Percentiles rank a stretch among this genome's conserved stretches.
Evolutionary conservation across 2,329 filamentous ascomycete species (phyloP).

Genomic region (Scedosporium boydii): DNA sequence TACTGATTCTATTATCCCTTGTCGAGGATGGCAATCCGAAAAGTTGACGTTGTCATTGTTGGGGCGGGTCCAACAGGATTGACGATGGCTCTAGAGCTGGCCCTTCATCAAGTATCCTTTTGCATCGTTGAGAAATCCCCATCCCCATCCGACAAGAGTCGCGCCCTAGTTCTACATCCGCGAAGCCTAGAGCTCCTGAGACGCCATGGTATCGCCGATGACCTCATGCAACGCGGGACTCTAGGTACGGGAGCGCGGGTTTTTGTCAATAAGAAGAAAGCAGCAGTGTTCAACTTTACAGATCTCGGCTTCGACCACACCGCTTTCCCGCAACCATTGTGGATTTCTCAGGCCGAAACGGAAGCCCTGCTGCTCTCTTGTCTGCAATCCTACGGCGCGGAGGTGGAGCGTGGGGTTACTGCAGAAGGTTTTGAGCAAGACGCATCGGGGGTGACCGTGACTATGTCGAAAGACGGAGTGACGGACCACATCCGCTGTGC

Average conservation of each 20-base stretch:
- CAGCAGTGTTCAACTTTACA: constrained; percentile 20
- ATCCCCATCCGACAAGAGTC: constrained; percentile 25
- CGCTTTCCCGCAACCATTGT: constrained; percentile 19
- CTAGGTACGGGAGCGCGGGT: constrained; percentile 26
- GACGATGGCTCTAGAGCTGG: neutral
- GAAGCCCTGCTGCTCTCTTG: constrained; percentile 22
- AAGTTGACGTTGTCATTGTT: constrained; percentile 28
- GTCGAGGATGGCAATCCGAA: neutral
- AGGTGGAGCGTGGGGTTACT: constrained; percentile 19
- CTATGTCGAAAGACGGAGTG: constrained; percentile 12
- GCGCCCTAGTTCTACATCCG: constrained; percentile 35
- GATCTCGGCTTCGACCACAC: constrained; percentile 21
- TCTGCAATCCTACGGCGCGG: constrained; percentile 15
- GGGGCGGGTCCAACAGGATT: constrained; percentile 28
- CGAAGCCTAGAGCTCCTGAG: constrained; percentile 39
- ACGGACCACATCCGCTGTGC: constrained; percentile 20
- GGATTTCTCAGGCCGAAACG: constrained; percentile 24
- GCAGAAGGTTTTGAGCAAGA: constrained; percentile 21
- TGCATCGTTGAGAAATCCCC: constrained; percentile 26
- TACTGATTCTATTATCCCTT: neutral
- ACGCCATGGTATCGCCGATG: constrained; percentile 29
- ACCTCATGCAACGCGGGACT: constrained; percentile 25
- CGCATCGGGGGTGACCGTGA: constrained; percentile 17
- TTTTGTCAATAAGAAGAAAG: constrained; percentile 23
- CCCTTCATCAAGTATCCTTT: constrained; percentile 20